Base-by-base conservation (phyloP, 768 basidiomycete genomes). In the Nidularia sp. region DNA sequence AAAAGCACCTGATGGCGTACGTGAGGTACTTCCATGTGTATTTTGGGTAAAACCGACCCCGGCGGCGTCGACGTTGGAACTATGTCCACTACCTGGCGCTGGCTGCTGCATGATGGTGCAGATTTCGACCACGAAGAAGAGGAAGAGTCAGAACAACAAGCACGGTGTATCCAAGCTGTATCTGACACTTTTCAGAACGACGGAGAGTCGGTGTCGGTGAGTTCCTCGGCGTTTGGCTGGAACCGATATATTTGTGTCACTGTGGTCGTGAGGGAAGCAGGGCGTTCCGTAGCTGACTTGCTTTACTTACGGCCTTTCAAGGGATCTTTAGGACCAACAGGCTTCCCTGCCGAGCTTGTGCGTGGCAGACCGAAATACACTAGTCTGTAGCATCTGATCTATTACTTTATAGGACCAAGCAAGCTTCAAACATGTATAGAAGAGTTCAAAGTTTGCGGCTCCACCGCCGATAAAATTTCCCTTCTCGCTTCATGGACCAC, bases 141-240 rank as follows among this genome's bases (percentile, higher is more conserved):
- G 25, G 25, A 25, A 25, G 25, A 25, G 25, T 25, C 25, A 25
- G 25, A 25, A 25, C 25, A 25, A 25, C 25, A 25, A 25, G 25
- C 25, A 25, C 25, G 25, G 25, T 25, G 25, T 25, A 25, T 25
- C 25, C 25, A 25, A 25, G 25, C 25, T 25, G 25, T 25, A 25
- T 25, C 25, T 25, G 25, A 3, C 25, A 25, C 25, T 25, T 25
- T 25, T 25, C 25, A 25, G 25, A 25, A 25, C 25, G 25, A 41
- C 39, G 39, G 39, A 41, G 39, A 41, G 39, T 41, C 39, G 39
- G 39, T 15, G 39, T 41, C 39, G 39, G 39, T 41, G 39, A 10
- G 39, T 10, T 15, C 15, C 10, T 67, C 71, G 70, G 69, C 45
- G 62, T 54, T 63, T 63, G 49, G 49, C 45, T 60, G 45, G 39